Evolutionary conservation across 108 stramenopile species (phyloP).

Genomic region (Conticribra guillardii): DNA sequence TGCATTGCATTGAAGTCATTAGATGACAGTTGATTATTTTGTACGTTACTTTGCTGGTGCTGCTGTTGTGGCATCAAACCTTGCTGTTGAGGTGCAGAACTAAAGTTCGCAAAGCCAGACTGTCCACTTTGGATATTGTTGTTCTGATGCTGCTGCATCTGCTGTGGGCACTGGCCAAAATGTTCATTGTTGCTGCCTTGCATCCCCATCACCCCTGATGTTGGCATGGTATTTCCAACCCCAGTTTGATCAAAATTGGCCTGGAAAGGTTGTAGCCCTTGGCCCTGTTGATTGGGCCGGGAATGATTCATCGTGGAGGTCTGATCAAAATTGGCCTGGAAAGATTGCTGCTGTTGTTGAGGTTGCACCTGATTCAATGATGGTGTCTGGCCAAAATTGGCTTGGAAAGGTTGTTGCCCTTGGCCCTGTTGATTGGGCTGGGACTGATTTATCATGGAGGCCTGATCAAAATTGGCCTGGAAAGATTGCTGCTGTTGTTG

Average conservation of each 20-base stretch:
- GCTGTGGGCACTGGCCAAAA: too few relatives aligned
- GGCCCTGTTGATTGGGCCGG: slow-evolving; percentile 4
- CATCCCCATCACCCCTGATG: too few relatives aligned
- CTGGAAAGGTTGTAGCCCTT: slow-evolving; percentile 11
- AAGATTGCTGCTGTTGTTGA: slow-evolving; percentile 8
- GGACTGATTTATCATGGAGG: neutral
- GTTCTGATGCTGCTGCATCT: too few relatives aligned
- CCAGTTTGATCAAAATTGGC: slow-evolving; percentile 7
- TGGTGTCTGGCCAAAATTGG: slow-evolving; percentile 15
- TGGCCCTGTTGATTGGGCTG: slow-evolving; percentile 4
- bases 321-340: too few relatives aligned
- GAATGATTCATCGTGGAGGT: neutral
- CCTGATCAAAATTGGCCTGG: too few relatives aligned
- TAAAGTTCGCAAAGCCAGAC: slow-evolving; percentile 23
- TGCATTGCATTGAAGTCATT: neutral
- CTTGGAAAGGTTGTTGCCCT: too few relatives aligned
- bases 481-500: slow-evolving; percentile 32
- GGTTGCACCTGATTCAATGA: slow-evolving; percentile 30
- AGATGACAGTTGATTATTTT: too few relatives aligned
- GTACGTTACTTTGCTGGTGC: neutral
- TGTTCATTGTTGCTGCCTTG: too few relatives aligned
- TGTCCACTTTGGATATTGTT: slow-evolving; percentile 15
- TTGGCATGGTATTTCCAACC: too few relatives aligned
- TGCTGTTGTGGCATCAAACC: too few relatives aligned
- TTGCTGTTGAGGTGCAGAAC: slow-evolving; percentile 8